phyloP scores from a whole-genome alignment of 2,329 filamentous ascomycete genomes.

The Calonectria hawksworthii region DNA sequence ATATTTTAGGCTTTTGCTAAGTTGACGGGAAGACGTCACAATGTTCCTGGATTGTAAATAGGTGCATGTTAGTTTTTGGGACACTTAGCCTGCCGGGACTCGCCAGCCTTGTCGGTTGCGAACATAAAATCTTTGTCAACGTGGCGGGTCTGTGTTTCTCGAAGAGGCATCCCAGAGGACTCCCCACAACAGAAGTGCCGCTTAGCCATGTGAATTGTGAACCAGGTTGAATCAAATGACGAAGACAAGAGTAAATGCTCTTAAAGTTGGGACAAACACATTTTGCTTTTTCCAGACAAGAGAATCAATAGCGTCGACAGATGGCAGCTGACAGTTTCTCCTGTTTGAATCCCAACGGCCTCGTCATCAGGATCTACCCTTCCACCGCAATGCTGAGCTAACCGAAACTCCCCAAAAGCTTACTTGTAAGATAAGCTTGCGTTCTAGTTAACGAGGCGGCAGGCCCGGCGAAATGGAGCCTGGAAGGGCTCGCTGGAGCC shows the following conservation, averaged over 20 bases:
- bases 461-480: background rate
- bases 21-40: background rate
- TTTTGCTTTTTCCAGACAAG: background rate
- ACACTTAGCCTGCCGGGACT: background rate
- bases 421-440: background rate
- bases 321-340: background rate
- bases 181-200: background rate
- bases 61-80: background rate
- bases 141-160: background rate
- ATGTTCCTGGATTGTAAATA: background rate
- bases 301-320: background rate
- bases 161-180: background rate
- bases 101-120: background rate
- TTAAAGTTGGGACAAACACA: background rate
- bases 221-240: background rate
- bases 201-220: background rate
- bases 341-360: background rate
- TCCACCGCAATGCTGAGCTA: background rate
- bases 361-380: background rate
- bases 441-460: background rate
- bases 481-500: background rate
- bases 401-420: background rate
- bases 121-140: background rate
- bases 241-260: background rate
- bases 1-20: background rate